A percentile compares a stretch with the other conserved stretches of the same genome.
phyloP scores from a whole-genome alignment of 164 flowering plant genomes.

The Hamamelis virginiana region DNA sequence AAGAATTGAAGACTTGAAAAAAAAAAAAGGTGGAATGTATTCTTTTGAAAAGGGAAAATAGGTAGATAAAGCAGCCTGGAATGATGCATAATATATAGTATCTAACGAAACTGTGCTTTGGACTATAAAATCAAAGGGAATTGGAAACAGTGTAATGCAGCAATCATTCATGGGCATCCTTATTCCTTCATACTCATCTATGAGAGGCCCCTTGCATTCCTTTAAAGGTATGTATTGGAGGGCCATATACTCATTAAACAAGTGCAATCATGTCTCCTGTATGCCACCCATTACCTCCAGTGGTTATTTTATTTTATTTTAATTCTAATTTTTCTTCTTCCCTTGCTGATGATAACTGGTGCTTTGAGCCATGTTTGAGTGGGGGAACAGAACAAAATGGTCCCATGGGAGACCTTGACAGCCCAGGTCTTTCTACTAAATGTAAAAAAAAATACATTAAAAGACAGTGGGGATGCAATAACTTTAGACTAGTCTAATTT shows the following conservation, averaged over 20 bases:
- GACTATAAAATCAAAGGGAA: neutral
- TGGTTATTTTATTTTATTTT: conserved; percentile 10
- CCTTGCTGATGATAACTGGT: conserved; percentile 10
- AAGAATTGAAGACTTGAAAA: too few relatives aligned
- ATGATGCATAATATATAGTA: neutral
- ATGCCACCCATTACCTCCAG: conserved; percentile 19
- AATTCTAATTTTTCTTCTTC: conserved; percentile 5
- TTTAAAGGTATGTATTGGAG: conserved; percentile 14
- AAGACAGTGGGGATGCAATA: conserved; percentile 5
- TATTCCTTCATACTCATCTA: neutral
- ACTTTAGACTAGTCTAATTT: neutral
- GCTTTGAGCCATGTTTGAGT: conserved; percentile 10
- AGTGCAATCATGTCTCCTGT: conserved; percentile 19
- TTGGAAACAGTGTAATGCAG: neutral
- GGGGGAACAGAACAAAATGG: conserved; percentile 17
- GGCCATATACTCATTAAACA: conserved; percentile 16
- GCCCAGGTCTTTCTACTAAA: neutral
- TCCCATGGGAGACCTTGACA: conserved; percentile 19
- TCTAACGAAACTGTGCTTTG: neutral
- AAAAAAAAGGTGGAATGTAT: neutral
- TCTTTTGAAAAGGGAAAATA: neutral
- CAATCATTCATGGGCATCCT: conserved; percentile 5
- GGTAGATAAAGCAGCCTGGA: neutral
- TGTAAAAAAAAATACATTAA: neutral
- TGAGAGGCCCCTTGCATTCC: conserved; percentile 6